Evolutionary conservation across 495 filamentous ascomycete species (phyloP).

Genomic region (Penicillium taxi): DNA sequence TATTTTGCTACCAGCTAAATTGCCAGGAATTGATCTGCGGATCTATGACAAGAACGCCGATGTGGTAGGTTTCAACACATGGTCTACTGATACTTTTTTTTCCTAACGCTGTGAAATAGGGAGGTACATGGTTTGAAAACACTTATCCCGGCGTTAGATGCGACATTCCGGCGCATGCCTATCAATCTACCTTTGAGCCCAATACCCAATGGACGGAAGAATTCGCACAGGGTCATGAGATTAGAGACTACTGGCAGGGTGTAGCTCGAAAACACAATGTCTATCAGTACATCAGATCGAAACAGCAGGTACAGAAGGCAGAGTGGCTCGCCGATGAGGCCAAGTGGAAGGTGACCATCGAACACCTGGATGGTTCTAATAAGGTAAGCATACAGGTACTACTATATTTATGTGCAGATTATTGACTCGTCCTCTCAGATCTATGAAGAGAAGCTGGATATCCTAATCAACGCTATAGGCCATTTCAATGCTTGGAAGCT

Average conservation of each 20-base stretch:
- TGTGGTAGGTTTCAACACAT: conserved; percentile 31
- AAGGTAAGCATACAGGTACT: conserved; percentile 15
- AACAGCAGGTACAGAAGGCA: conserved; percentile 43
- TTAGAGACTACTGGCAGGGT: conserved; percentile 55
- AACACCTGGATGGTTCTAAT: conserved; percentile 26
- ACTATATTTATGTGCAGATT: background rate
- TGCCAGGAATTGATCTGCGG: conserved; percentile 43
- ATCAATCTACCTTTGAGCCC: conserved; percentile 57
- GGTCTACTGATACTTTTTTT: background rate
- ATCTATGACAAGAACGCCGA: conserved; percentile 52
- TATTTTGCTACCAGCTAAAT: conserved; percentile 40
- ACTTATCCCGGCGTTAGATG: conserved; percentile 52
- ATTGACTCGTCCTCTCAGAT: conserved; percentile 21
- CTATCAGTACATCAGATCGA: conserved; percentile 44
- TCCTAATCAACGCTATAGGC: conserved; percentile 53
- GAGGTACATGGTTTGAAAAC: conserved; percentile 47
- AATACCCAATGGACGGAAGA: conserved; percentile 60
- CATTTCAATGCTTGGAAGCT: conserved; percentile 49
- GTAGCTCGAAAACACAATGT: conserved; percentile 55
- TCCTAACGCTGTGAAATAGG: conserved; percentile 17
- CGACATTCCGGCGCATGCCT: conserved; percentile 65
- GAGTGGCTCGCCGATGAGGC: conserved; percentile 45
- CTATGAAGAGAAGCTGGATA: conserved; percentile 48
- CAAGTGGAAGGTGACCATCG: conserved; percentile 44
- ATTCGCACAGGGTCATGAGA: conserved; percentile 57